phyloP scores from a whole-genome alignment of 1,284 basidiomycete genomes.

The Fistulinella cinereoalba region DNA sequence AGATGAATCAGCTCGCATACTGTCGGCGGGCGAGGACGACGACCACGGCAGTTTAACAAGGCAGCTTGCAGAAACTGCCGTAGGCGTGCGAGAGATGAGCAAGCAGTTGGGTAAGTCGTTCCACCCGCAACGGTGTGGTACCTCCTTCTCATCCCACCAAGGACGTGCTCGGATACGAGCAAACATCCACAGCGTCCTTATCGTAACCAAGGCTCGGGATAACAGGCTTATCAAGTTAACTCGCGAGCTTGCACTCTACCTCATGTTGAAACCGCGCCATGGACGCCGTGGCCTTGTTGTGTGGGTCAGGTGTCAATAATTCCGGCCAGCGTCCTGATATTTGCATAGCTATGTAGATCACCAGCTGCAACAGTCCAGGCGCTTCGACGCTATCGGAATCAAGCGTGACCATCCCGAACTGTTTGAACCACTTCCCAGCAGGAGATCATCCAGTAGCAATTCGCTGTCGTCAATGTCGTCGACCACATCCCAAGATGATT shows the following conservation, averaged over 20 bases:
- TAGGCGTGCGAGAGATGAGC: constrained; percentile 97
- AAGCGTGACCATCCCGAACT: constrained; percentile 84
- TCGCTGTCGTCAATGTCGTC: constrained; percentile 51
- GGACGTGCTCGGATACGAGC: constrained; percentile 91
- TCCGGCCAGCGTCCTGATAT: constrained; percentile 5
- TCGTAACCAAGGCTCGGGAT: constrained; percentile 98
- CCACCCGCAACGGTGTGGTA: background rate
- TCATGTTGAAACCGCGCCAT: constrained; percentile 77
- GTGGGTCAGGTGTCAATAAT: constrained; percentile 42
- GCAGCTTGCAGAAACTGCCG: constrained; percentile 95
- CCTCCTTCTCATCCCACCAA: constrained; percentile 34
- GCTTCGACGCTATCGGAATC: constrained; percentile 93
- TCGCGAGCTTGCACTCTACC: constrained; percentile 89
- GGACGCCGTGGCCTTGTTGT: constrained; percentile 74
- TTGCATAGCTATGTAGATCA: constrained; percentile 84
- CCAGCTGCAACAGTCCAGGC: constrained; percentile 87
- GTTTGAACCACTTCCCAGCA: constrained; percentile 75
- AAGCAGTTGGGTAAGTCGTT: constrained; percentile 85
- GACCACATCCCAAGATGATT: constrained; percentile 41
- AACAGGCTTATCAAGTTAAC: constrained; percentile 96
- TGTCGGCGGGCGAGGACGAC: constrained; percentile 62
- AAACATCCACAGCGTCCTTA: constrained; percentile 89
- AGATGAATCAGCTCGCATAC: constrained; percentile 16
- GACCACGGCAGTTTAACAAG: constrained; percentile 78
- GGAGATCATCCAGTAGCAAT: constrained; percentile 67